These are phyloP conservation scores for Yarrowia porcina DNA, from an alignment of 805 yeast genomes.

Conservation along the genomic window DNA sequence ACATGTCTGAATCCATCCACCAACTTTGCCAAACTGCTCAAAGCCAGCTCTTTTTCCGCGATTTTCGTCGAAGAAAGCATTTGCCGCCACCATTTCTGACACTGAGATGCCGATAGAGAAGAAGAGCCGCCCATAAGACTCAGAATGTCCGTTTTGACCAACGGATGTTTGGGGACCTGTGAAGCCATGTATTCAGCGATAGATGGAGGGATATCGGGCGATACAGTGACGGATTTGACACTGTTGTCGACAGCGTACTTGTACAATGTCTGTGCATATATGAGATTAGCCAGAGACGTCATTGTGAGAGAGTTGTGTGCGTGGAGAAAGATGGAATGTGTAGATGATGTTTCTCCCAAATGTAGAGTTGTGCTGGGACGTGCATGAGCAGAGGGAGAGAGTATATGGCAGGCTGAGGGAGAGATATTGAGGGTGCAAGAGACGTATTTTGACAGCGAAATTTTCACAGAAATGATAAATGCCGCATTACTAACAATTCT, in stretches of 20 bases:
- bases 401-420: too few species aligned
- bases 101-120: neutral
- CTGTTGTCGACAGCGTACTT: constrained; percentile 21
- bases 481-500: too few species aligned
- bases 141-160: neutral
- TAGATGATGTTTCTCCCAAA: neutral
- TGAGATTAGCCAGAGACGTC: constrained; percentile 11
- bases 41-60: neutral
- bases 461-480: too few species aligned
- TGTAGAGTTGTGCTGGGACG: neutral
- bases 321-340: neutral
- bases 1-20: constrained; percentile 22
- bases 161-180: constrained; percentile 3
- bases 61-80: constrained; percentile 3
- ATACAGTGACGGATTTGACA: neutral
- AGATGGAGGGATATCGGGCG: neutral
- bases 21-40: neutral
- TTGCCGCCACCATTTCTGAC: constrained; percentile 8
- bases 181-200: constrained; percentile 8
- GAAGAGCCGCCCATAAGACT: neutral
- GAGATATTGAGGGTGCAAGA: too few species aligned
- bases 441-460: too few species aligned
- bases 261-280: constrained; percentile 17
- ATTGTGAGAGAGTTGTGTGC: neutral
- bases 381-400: neutral